phyloP scores from a whole-genome alignment of 805 yeast species.

The Zygosaccharomyces kombuchaensis region DNA sequence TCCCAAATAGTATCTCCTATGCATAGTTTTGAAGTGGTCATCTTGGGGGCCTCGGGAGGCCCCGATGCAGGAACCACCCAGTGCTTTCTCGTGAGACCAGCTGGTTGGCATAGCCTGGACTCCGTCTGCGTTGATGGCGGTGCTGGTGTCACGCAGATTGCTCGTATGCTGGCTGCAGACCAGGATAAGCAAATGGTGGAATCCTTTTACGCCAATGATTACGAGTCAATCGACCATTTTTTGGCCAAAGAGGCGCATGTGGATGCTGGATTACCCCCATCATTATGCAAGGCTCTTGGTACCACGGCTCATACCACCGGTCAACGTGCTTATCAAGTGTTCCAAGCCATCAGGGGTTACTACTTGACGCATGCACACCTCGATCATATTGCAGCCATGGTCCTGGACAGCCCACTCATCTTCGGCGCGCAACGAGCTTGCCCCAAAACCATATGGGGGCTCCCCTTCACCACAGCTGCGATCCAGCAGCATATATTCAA shows the following conservation, averaged over 20 bases:
- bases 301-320: neutral
- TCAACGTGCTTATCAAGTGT: conserved; percentile 31
- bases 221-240: conserved; percentile 22
- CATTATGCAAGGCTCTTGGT: conserved; percentile 2
- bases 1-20: conserved; percentile 2
- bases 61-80: conserved; percentile 72
- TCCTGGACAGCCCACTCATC: conserved; percentile 60
- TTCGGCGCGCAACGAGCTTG: conserved; percentile 30
- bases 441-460: conserved; percentile 50
- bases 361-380: conserved; percentile 79
- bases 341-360: conserved; percentile 40
- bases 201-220: conserved; percentile 22
- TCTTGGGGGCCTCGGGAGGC: conserved; percentile 82
- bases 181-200: conserved; percentile 8
- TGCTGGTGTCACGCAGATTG: conserved; percentile 55
- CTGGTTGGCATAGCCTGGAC: conserved; percentile 29
- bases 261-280: conserved; percentile 19
- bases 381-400: conserved; percentile 70
- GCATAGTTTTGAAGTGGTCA: conserved; percentile 51
- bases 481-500: conserved; percentile 61
- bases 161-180: conserved; percentile 36
- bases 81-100: conserved; percentile 60
- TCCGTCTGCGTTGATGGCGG: conserved; percentile 77
- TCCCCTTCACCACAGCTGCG: conserved; percentile 47
- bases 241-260: conserved; percentile 10